phyloP scores from a whole-genome alignment of 257 asterid genomes.

The Solanum arcanum region DNA sequence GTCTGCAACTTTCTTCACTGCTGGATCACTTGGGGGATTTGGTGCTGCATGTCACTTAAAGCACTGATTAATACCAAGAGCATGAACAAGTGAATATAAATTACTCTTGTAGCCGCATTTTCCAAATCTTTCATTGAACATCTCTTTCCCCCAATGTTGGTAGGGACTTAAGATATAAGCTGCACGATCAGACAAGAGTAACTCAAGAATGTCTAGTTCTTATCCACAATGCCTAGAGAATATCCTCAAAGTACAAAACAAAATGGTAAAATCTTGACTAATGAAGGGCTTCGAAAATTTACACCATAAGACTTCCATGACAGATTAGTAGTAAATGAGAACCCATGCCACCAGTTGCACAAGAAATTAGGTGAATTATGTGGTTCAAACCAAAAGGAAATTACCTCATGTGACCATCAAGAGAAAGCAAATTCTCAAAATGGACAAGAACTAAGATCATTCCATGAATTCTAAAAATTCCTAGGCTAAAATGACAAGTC shows the following conservation, averaged over 20 bases:
- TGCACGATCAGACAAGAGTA: conserved; percentile 74
- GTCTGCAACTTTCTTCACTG: conserved; percentile 88
- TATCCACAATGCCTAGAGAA: conserved; percentile 13
- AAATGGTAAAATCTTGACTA: background rate
- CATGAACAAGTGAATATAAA: conserved; percentile 74
- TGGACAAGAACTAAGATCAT: background rate
- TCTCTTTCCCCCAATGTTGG: conserved; percentile 68
- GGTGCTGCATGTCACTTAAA: conserved; percentile 99
- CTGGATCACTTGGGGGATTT: conserved; percentile 81
- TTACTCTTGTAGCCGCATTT: conserved; percentile 78
- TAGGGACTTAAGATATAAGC: conserved; percentile 54
- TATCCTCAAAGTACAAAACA: background rate
- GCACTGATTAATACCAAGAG: conserved; percentile 87
- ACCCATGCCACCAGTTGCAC: background rate
- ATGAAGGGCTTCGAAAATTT: background rate
- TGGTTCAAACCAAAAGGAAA: background rate
- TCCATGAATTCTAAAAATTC: background rate
- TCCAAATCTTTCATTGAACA: conserved; percentile 81
- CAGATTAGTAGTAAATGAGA: background rate
- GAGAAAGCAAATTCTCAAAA: background rate
- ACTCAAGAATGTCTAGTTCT: conserved; percentile 48
- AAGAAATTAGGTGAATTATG: background rate
- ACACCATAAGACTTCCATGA: background rate
- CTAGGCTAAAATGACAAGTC: background rate
- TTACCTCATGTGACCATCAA: background rate